Base-by-base conservation (phyloP, 352 stramenopile species). In the Phytophthora sp. region DNA sequence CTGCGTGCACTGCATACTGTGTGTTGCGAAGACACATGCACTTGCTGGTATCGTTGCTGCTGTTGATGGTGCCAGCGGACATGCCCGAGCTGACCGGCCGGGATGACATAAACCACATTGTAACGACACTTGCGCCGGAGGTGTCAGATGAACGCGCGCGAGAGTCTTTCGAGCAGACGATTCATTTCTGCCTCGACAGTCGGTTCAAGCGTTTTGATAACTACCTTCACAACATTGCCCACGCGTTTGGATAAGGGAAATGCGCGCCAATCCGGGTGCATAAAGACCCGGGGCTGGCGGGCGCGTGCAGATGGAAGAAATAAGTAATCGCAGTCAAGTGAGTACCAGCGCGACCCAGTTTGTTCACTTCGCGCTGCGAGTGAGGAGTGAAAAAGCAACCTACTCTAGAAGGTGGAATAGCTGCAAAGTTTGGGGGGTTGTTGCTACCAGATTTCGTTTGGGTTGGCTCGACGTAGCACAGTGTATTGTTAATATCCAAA, bases 121-220 rank as follows among this genome's bases (percentile, higher is more conserved):
- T 96, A 50, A 86, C 78, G 18, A 88, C 81, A 45, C 63, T 96
- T 44, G 79, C 69, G 2, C 83, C 86, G 0, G 87, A 94, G 43
- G 77, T 92, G 18, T 82, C 77, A 2, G 82, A 94, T 20, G 77
- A 89, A 4, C 74, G 82, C 17, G 85, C 87, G 42, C 61, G 69
- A 12, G 67, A 82, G 45, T 90, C 81, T 30, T 93, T 96, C 39
- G 84, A 79, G 38, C 73, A 92, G 41, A 84, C 82, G 24, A 92
- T 96, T 62, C 72, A 91, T 53, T 88, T 89, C 67, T 96, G 87
- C 32, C 66, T 94, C 42, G 81, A 89, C 57, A 89, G 77, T 74
- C 87, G 87, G 35, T 95, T 94, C 78, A 96, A 94, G 72, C 84
- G 86, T 45, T 81, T 94, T 61, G 88, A 96, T 72, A 96, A 96